Evolutionary conservation across 345 rosid species (phyloP), one percentile per base, ranked within the genome.

Genomic region (Camelina laxa): DNA sequence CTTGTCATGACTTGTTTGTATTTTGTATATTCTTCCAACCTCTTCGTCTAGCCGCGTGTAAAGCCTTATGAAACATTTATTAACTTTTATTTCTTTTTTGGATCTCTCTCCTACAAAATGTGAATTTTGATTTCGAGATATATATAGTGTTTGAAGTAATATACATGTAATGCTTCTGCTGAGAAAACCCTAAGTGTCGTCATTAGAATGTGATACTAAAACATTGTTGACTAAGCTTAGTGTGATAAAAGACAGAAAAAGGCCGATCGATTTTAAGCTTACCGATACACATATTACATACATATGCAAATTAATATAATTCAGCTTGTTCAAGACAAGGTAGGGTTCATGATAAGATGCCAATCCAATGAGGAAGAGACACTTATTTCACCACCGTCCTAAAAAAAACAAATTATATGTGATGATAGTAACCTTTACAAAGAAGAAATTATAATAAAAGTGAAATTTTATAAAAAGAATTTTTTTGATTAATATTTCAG

Each of bases 341-440:
- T 27, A 67, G 44, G 73, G 79, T 67, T 73, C 68, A 67, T 59
- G 67, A 75, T 50, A 16, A 66, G 69, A 75, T 60, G 55, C 48
- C 48, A 7, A 20, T 67, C 68, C 79, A 75, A 75, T 31, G 11
- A 50, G 62, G 54, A 39, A 41, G 48, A 59, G 55, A 67, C 73
- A 67, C 51, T 50, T 67, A 60, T 50, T 39, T 60, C 47, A 19
- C 68, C 61, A 75, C 74, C 68, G 73, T 59, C 72, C 72, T 35
- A 7, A 2, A 36, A 12, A 54, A 65, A 27, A 39, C 63, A 67
- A 67, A 59, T 19, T 21, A 50, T 67, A 59, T 59, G 38, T 50
- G 51, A 48, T 65, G 59, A 56, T 65, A 49, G 22, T 47, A 56
- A 47, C 59, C 57, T 73, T 51, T 63, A 54, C 57, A 58, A 9